Evolutionary conservation across 768 basidiomycete species (phyloP).

Genomic region (Leucogyrophana mollusca): DNA sequence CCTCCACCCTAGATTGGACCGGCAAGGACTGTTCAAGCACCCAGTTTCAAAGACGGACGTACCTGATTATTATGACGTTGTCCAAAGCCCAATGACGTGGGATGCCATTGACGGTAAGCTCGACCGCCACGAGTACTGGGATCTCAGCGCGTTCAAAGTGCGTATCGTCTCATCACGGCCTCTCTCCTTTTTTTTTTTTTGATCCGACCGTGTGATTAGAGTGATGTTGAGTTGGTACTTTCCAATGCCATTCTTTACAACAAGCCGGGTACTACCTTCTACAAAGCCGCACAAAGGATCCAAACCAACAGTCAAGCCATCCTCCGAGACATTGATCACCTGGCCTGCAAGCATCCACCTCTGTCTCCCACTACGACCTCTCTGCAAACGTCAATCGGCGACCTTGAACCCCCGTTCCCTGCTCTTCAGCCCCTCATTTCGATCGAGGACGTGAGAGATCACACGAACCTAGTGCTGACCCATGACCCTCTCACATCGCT

Average conservation of each 20-base stretch:
- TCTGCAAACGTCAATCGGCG: slow-evolving; percentile 44
- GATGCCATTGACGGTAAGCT: slow-evolving; percentile 77
- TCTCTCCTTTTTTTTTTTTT: background rate
- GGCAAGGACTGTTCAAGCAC: slow-evolving; percentile 71
- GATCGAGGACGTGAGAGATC: slow-evolving; percentile 48
- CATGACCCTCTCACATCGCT: slow-evolving; percentile 63
- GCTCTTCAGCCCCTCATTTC: slow-evolving; percentile 57
- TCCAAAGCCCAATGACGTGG: slow-evolving; percentile 90
- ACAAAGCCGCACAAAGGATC: slow-evolving; percentile 69
- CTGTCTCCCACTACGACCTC: background rate
- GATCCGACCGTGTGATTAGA: slow-evolving; percentile 36
- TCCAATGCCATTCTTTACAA: slow-evolving; percentile 90
- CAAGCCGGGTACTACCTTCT: slow-evolving; percentile 63
- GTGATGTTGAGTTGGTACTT: slow-evolving; percentile 81
- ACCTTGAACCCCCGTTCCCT: slow-evolving; percentile 70
- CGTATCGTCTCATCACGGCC: slow-evolving; percentile 8
- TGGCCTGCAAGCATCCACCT: slow-evolving; percentile 14
- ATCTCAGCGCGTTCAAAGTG: slow-evolving; percentile 72
- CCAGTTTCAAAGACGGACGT: slow-evolving; percentile 80
- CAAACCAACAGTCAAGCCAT: slow-evolving; percentile 41
- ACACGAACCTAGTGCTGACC: slow-evolving; percentile 53
- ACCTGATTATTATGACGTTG: slow-evolving; percentile 88
- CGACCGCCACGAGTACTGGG: slow-evolving; percentile 80
- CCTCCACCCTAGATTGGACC: slow-evolving; percentile 57
- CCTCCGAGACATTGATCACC: slow-evolving; percentile 23